Base-by-base conservation (phyloP, 2,329 filamentous ascomycete species). In the Meredithiella fracta region DNA sequence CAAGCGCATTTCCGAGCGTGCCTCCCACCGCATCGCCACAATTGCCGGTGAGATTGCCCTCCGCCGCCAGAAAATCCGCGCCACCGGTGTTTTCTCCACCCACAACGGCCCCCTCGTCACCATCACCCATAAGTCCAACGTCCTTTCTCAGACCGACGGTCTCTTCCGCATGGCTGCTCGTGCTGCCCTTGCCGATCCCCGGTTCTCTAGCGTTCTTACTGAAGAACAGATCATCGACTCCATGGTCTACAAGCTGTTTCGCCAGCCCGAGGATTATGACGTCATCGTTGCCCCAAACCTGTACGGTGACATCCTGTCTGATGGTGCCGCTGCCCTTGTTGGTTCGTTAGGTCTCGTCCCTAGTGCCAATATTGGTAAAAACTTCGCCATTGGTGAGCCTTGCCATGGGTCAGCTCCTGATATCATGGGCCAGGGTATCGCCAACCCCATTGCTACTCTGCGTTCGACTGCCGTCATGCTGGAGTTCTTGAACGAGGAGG, bases 221-320 rank as follows among this genome's bases (percentile, higher is more conserved):
- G 92, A 97, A 71, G 92, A 97, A 76, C 92, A 98, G 74, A 98
- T 98, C 63, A 91, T 98, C 60, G 92, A 98, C 72, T 91, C 85
- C 60, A 98, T 98, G 92, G 89, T 97, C 58, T 97, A 97, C 80
- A 97, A 97, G 76, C 85, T 98, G 57, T 97, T 97, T 82, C 87
- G 91, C 60, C 88, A 97, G 71, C 92, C 92, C 47, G 78, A 84
- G 65, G 85, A 84, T 66, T 98, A 97, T 80, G 92, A 98, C 68
- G 91, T 97, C 62, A 94, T 98, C 63, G 92, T 98, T 50, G 92
- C 91, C 7, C 92, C 91, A 54, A 97, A 97, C 73, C 78, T 98
- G 60, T 97, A 98, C 72, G 92, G 92, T 62, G 92, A 98, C 70
- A 92, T 98, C 62, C 77, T 98, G 40, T 95, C 89, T 1, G 92